Conservation (phyloP, 768 basidiomycete genomes). For the Lyophyllum atratum region DNA sequence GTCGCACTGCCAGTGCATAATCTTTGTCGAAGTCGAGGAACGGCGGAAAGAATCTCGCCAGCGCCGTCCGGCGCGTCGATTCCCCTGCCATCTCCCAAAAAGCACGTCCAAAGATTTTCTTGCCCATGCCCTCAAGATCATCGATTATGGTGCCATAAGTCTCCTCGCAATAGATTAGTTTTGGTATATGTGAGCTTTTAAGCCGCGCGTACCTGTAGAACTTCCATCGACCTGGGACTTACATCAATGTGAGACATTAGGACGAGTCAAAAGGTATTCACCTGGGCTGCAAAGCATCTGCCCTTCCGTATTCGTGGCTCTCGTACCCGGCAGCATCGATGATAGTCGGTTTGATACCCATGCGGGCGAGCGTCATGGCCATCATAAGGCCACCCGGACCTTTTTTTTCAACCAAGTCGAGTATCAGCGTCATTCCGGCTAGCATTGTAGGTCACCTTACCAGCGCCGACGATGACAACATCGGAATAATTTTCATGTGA, state of each 20-base stretch:
- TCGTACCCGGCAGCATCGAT: conserved; percentile 17
- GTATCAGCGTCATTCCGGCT: neutral
- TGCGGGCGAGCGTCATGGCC: conserved; percentile 15
- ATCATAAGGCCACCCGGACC: conserved; percentile 18
- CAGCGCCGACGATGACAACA: conserved; percentile 18
- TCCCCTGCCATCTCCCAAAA: conserved; percentile 17
- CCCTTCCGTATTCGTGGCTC: conserved; percentile 16
- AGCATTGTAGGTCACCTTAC: neutral
- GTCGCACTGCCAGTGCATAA: conserved; percentile 16
- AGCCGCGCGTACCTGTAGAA: conserved; percentile 9
- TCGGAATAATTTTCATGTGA: conserved; percentile 9
- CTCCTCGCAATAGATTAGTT: neutral
- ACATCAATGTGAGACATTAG: neutral
- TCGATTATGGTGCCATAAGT: conserved; percentile 13
- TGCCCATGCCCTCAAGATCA: conserved; percentile 13
- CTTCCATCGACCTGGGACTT: conserved; percentile 13
- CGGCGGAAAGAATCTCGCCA: conserved; percentile 16
- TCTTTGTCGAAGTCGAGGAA: conserved; percentile 19
- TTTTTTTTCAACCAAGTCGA: neutral
- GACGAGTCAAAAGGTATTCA: neutral
- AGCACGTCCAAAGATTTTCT: conserved; percentile 16
- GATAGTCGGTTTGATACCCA: conserved; percentile 13
- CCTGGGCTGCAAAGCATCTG: conserved; percentile 17
- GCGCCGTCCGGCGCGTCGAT: conserved; percentile 11
- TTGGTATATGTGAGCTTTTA: neutral